A percentile compares a stretch with the other conserved stretches of the same genome.
Evolutionary conservation across 2,329 filamentous ascomycete genomes (phyloP).

Genomic region (Scopulariopsis brevicaulis): DNA sequence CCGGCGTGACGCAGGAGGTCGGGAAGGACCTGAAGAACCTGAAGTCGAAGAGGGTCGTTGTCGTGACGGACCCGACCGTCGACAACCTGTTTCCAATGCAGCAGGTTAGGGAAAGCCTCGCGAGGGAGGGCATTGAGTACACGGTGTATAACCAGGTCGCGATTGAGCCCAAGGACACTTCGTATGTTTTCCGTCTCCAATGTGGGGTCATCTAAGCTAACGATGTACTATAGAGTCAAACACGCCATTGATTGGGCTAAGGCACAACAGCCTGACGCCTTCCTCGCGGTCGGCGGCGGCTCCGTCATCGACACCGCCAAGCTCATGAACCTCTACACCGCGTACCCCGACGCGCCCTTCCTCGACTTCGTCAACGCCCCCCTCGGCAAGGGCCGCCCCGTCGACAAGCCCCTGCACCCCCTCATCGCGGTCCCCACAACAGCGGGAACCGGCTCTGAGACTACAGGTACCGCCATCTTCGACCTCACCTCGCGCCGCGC

Average conservation of each 20-base stretch:
- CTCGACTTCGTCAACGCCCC: constrained; percentile 97
- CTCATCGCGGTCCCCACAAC: constrained; percentile 69
- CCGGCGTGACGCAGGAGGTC: constrained; percentile 87
- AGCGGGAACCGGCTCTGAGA: constrained; percentile 83
- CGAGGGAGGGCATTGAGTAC: constrained; percentile 67
- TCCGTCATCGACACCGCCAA: constrained; percentile 98
- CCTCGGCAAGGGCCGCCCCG: constrained; percentile 68
- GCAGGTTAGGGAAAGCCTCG: constrained; percentile 73
- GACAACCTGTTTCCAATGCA: constrained; percentile 78
- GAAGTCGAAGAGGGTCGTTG: constrained; percentile 74
- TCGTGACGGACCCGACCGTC: constrained; percentile 83
- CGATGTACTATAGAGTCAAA: constrained; percentile 48
- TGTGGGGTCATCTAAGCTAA: neutral
- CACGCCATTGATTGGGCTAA: constrained; percentile 84
- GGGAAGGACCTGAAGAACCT: constrained; percentile 97
- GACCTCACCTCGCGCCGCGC: constrained; percentile 81
- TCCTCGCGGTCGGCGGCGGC: constrained; percentile 83
- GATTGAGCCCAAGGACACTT: constrained; percentile 91
- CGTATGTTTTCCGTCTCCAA: constrained; percentile 38
- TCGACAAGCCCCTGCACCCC: constrained; percentile 53
- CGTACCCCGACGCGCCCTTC: constrained; percentile 85
- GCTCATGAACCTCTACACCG: constrained; percentile 93
- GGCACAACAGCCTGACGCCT: constrained; percentile 72
- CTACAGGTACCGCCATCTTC: constrained; percentile 96
- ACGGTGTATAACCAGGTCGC: constrained; percentile 70